Conservation (phyloP, 1,284 basidiomycete species). For the Mycena citricolor region DNA sequence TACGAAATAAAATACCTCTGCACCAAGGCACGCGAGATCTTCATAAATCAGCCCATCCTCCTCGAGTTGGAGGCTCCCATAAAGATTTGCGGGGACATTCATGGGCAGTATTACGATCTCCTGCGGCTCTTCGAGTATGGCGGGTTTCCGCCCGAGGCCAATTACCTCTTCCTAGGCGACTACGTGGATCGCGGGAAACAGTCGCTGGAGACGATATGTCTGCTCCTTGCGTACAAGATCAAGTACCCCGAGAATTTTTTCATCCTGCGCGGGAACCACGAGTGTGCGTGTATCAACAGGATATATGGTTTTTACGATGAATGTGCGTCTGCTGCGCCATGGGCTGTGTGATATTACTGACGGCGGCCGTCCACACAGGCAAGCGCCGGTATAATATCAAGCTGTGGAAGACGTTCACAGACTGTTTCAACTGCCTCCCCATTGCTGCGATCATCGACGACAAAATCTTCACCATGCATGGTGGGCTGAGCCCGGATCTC, state of each 20-base stretch:
- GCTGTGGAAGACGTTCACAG: constrained; percentile 96
- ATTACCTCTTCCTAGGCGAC: constrained; percentile 94
- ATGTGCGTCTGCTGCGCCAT: constrained; percentile 55
- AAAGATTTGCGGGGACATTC: constrained; percentile 97
- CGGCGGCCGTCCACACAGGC: constrained; percentile 47
- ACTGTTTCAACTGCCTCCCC: constrained; percentile 94
- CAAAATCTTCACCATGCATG: constrained; percentile 95
- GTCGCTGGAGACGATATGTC: constrained; percentile 90
- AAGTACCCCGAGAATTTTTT: constrained; percentile 99
- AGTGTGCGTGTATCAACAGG: constrained; percentile 91
- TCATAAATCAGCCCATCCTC: constrained; percentile 94
- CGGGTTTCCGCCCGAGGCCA: constrained; percentile 93
- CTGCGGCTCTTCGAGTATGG: constrained; percentile 93
- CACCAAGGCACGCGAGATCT: constrained; percentile 93
- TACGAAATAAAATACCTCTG: constrained; percentile 97
- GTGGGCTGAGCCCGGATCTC: constrained; percentile 90
- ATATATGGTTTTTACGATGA: constrained; percentile 98
- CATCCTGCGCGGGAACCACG: constrained; percentile 91
- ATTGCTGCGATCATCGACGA: constrained; percentile 97
- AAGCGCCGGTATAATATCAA: constrained; percentile 98
- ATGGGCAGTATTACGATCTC: constrained; percentile 94
- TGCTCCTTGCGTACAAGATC: constrained; percentile 92
- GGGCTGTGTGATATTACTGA: constrained; percentile 8
- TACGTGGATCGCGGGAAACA: constrained; percentile 96
- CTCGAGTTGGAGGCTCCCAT: constrained; percentile 94